Percentiles rank a stretch among this genome's conserved stretches.
These are phyloP conservation scores for Protea cynaroides DNA, from an alignment of 164 flowering plant genomes.

Conservation along the genomic window DNA sequence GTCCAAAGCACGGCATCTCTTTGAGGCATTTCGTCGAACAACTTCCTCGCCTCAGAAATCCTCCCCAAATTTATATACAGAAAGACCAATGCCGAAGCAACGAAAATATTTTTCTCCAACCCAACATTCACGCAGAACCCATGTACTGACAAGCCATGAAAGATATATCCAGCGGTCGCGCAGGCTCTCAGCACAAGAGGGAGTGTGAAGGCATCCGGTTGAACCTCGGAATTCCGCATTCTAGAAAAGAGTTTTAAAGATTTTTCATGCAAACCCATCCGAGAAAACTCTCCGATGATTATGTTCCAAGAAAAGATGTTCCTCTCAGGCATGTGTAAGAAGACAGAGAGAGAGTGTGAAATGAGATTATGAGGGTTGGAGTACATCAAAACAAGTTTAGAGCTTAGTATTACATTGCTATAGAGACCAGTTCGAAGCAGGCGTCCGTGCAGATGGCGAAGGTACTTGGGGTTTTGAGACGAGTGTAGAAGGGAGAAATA, in stretches of 20 bases:
- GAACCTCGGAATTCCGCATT: slow-evolving; percentile 8
- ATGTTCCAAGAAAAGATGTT: slow-evolving; percentile 24
- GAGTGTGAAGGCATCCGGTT: slow-evolving; percentile 13
- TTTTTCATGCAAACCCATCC: slow-evolving; percentile 5
- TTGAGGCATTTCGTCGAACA: slow-evolving; percentile 16
- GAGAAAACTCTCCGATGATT: slow-evolving; percentile 21
- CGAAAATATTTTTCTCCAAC: slow-evolving; percentile 14
- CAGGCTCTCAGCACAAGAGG: slow-evolving; percentile 17
- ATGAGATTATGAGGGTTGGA: slow-evolving; percentile 15
- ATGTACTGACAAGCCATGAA: slow-evolving; percentile 10
- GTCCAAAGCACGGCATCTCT: slow-evolving; percentile 25
- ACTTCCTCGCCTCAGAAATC: slow-evolving; percentile 6
- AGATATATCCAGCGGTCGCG: slow-evolving; percentile 5
- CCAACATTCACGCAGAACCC: slow-evolving; percentile 15
- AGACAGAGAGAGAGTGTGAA: slow-evolving; percentile 13
- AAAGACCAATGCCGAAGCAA: slow-evolving; percentile 19
- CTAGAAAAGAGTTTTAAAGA: slow-evolving; percentile 5
- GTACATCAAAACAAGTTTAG: slow-evolving; percentile 21
- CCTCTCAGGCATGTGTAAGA: slow-evolving; percentile 20
- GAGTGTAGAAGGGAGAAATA: slow-evolving; percentile 17
- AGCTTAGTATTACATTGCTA: slow-evolving; percentile 14
- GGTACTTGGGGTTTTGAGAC: slow-evolving; percentile 9
- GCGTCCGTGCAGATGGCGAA: slow-evolving; percentile 14
- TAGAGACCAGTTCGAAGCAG: slow-evolving; percentile 16
- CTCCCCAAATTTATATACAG: slow-evolving; percentile 10